Evolutionary conservation across 2,329 filamentous ascomycete species (phyloP).

Genomic region (Ophiostoma perfectum): DNA sequence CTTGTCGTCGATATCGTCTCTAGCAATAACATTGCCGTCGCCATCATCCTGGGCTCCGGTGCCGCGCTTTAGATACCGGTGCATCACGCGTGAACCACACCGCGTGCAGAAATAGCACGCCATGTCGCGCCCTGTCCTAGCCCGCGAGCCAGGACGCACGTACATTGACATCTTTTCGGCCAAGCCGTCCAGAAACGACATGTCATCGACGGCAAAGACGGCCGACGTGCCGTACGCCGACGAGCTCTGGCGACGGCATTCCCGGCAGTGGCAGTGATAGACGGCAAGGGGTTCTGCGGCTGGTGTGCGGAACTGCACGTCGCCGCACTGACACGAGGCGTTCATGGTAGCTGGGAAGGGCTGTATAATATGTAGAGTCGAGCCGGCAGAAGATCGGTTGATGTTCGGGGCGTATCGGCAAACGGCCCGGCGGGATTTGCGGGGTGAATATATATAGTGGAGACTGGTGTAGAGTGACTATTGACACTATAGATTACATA

Average conservation of each 20-base stretch:
- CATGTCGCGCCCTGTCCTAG: constrained; percentile 16
- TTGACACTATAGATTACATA: too few species aligned
- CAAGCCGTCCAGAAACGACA: constrained; percentile 21
- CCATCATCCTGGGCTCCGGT: background rate
- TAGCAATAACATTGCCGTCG: background rate
- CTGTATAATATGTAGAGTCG: background rate
- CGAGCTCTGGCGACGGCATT: constrained; percentile 60
- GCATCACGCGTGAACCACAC: constrained; percentile 44
- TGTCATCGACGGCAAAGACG: constrained; percentile 19
- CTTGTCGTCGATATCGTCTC: background rate
- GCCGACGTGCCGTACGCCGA: constrained; percentile 35
- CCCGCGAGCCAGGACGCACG: background rate
- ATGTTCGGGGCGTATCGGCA: constrained; percentile 7
- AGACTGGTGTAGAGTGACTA: background rate
- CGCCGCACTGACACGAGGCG: constrained; percentile 59
- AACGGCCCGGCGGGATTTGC: background rate
- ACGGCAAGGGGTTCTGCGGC: constrained; percentile 43
- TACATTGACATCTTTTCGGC: constrained; percentile 17
- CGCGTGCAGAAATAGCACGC: constrained; percentile 31
- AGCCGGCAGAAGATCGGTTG: constrained; percentile 1
- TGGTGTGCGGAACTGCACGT: constrained; percentile 58
- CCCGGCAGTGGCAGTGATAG: constrained; percentile 65
- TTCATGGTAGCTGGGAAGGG: constrained; percentile 41
- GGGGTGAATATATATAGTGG: background rate
- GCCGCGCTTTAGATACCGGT: constrained; percentile 29